Base-by-base conservation (phyloP, 1,284 basidiomycete species). In the Agaricales sp. region DNA sequence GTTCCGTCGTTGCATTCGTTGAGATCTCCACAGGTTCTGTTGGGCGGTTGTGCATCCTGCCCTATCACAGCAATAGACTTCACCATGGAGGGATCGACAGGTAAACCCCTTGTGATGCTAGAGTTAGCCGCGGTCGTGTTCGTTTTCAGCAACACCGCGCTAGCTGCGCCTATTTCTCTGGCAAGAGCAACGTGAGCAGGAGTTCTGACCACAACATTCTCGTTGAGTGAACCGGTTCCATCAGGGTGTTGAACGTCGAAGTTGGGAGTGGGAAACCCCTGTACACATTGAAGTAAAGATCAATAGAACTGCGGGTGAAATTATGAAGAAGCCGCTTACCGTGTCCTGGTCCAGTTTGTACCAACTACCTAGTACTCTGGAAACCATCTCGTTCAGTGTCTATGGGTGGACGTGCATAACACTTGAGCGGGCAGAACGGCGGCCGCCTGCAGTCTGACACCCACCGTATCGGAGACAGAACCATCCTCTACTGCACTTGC, bases 121-220 rank as follows among this genome's bases (percentile, higher is more conserved):
- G 54, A 71, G 56, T 65, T 66, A 16, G 11, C 20, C 11, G 11
- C 41, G 20, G 41, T 8, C 8, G 41, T 43, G 18, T 8, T 68
- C 61, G 92, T 92, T 71, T 92, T 92, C 20, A 92, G 73, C 21
- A 93, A 64, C 3, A 92, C 84, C 1, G 80, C 79, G 0, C 82
- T 84, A 0, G 78, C 79, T 0, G 77, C 73, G 2, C 78, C 87
- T 16, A 91, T 80, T 52, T 87, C 72, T 23, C 76, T 71, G 8
- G 77, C 78, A 3, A 87, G 61, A 0, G 74, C 72, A 1, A 63
- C 71, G 57, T 80, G 74, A 21, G 64, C 67, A 45, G 77, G 70
- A 0, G 68, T 75, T 51, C 78, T 71, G 1, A 86, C 86, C 51
- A 83, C 75, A 11, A 89, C 76, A 51, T 77, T 66, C 22, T 63